Conservation (phyloP, 2,329 filamentous ascomycete genomes). For the Cyclaneusma minus region DNA sequence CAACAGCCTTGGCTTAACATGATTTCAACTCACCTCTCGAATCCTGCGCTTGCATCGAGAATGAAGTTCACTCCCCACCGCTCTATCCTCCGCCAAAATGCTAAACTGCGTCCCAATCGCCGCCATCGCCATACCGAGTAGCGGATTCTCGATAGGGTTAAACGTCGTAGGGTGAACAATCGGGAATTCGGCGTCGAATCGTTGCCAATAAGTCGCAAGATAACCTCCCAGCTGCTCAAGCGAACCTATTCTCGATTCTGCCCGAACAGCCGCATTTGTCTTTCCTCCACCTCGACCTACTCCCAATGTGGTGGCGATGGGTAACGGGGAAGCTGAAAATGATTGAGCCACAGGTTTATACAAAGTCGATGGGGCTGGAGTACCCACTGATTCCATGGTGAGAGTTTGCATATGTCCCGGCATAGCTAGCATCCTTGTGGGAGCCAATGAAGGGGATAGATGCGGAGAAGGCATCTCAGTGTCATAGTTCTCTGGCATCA, state of each 20-base stretch:
- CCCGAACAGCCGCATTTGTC: too few relatives aligned
- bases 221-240: constrained; percentile 13
- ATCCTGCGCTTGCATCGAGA: constrained; percentile 13
- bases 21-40: constrained; percentile 9
- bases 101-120: constrained; percentile 18
- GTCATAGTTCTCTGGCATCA: constrained; percentile 12
- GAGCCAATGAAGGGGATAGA: neutral
- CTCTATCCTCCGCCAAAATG: constrained; percentile 11
- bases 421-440: neutral
- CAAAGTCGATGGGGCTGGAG: constrained; percentile 16
- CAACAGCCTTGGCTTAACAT: constrained; percentile 12
- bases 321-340: constrained; percentile 14
- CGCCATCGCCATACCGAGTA: constrained; percentile 14
- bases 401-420: constrained; percentile 6
- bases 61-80: constrained; percentile 14
- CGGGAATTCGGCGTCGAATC: constrained; percentile 13
- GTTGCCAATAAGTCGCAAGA: constrained; percentile 14
- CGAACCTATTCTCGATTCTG: too few relatives aligned
- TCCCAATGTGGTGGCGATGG: constrained; percentile 13
- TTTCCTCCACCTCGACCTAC: constrained; percentile 11
- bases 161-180: constrained; percentile 16
- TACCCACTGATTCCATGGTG: constrained; percentile 19
- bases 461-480: constrained; percentile 7
- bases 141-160: constrained; percentile 7
- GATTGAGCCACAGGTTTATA: constrained; percentile 16